Evolutionary conservation across 148 eudicot genomes (phyloP), one percentile per base, ranked within the genome.

Genomic region (Rhododendron vialii): DNA sequence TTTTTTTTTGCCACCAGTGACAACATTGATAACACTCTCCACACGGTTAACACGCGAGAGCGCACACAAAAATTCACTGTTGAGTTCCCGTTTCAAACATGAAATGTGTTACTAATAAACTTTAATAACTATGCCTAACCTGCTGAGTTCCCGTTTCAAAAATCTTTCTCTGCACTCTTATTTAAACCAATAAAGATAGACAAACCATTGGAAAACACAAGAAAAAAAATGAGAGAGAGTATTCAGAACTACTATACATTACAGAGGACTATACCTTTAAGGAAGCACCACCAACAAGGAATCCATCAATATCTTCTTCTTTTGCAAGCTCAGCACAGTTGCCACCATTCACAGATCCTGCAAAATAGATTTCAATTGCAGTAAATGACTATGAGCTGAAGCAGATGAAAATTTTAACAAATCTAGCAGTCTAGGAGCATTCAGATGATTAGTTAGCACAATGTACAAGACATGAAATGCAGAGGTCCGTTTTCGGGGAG

Each of bases 271-370:
- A 73, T 91, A 97, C 99, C 98, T 97, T 97, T 53, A 97, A 89
- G 85, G 99, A 95, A 89, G 99, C 99, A 78, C 99, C 99, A 53
- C 99, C 99, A 15, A 97, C 99, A 26, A 97, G 98, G 89, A 97
- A 97, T 55, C 99, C 99, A 85, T 97, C 99, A 83, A 97, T 95
- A 87, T 97, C 99, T 87, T 94, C 98, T 91, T 97, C 80, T 89
- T 95, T 95, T 33, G 99, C 99, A 86, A 97, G 96, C 89, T 97
- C 99, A 74, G 96, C 94, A 67, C 92, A 94, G 91, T 96, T 97
- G 87, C 95, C 92, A 87, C 98, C 98, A 91, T 97, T 97, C 41
- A 97, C 99, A 67, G 99, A 97, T 87, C 99, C 99, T 97, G 94
- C 22, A 82, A 86, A 86, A 12, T 36, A 38, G 15, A 81, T 83